Evolutionary conservation across 495 filamentous ascomycete genomes (phyloP).

Genomic region (Xylaria acuta): DNA sequence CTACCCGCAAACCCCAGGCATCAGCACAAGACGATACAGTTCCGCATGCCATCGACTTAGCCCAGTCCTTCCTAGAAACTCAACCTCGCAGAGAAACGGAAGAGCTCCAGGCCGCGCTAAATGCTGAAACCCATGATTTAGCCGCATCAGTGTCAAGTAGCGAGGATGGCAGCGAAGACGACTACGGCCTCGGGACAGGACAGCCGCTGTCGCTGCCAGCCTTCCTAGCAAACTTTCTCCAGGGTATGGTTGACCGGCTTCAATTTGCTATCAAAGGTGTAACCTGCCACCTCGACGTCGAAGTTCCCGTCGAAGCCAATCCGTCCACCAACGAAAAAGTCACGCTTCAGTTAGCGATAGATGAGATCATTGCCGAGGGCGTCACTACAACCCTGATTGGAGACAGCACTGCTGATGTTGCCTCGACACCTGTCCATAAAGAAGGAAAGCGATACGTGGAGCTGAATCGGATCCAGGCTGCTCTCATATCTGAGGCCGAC

Average conservation of each 20-base stretch:
- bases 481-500: constrained; percentile 73
- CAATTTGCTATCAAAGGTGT: constrained; percentile 70
- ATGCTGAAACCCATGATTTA: constrained; percentile 69
- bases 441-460: constrained; percentile 71
- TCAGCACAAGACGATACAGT: constrained; percentile 51
- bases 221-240: constrained; percentile 82
- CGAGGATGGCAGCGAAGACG: constrained; percentile 70
- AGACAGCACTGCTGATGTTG: constrained; percentile 27
- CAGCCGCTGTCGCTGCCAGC: constrained; percentile 75
- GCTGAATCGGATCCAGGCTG: constrained; percentile 66
- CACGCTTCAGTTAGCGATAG: constrained; percentile 69
- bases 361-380: constrained; percentile 69
- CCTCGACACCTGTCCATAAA: constrained; percentile 44
- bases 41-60: constrained; percentile 81
- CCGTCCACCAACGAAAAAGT: constrained; percentile 58
- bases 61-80: constrained; percentile 83
- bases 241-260: constrained; percentile 81
- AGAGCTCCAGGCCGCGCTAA: constrained; percentile 77
- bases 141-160: constrained; percentile 58
- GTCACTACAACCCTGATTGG: constrained; percentile 53
- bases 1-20: constrained; percentile 32
- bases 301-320: constrained; percentile 66
- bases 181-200: constrained; percentile 71
- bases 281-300: constrained; percentile 64
- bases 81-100: constrained; percentile 77